These are phyloP conservation scores for Fusarium coicis DNA, from an alignment of 2,329 filamentous ascomycete genomes.

Conservation along the genomic window DNA sequence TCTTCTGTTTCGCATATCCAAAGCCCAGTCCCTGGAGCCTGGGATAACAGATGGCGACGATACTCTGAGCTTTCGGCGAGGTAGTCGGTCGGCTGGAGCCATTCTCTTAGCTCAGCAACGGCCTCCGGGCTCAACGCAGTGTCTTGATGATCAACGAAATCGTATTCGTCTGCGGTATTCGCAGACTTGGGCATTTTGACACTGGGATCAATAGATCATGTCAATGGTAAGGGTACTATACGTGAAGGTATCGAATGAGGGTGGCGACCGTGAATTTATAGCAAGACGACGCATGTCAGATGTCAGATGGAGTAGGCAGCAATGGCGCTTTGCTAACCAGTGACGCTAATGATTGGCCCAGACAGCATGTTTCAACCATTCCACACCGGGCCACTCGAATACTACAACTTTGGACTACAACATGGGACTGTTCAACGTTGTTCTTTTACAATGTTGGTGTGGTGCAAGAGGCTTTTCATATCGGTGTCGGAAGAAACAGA, in stretches of 20 bases:
- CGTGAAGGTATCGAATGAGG: neutral
- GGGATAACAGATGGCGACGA: slow-evolving; percentile 38
- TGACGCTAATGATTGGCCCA: neutral
- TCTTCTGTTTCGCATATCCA: slow-evolving; percentile 43
- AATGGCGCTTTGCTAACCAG: neutral
- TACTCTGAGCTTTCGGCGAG: slow-evolving; percentile 43
- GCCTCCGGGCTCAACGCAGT: slow-evolving; percentile 17
- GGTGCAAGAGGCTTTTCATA: neutral
- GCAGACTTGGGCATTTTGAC: slow-evolving; percentile 24
- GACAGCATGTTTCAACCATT: neutral
- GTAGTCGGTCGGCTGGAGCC: slow-evolving; percentile 46
- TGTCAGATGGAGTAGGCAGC: slow-evolving; percentile 6
- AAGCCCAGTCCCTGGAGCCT: slow-evolving; percentile 41
- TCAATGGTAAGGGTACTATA: neutral
- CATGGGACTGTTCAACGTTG: neutral
- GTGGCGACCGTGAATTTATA: neutral
- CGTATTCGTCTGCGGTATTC: slow-evolving; percentile 35
- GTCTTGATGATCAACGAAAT: slow-evolving; percentile 31
- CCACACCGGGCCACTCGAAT: neutral
- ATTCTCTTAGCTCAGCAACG: slow-evolving; percentile 34
- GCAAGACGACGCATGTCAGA: neutral
- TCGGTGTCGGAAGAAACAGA: neutral
- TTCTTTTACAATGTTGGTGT: neutral
- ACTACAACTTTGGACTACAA: neutral
- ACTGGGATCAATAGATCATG: neutral